phyloP scores from a whole-genome alignment of 2,329 filamentous ascomycete species.

The Aspergillus sp. region DNA sequence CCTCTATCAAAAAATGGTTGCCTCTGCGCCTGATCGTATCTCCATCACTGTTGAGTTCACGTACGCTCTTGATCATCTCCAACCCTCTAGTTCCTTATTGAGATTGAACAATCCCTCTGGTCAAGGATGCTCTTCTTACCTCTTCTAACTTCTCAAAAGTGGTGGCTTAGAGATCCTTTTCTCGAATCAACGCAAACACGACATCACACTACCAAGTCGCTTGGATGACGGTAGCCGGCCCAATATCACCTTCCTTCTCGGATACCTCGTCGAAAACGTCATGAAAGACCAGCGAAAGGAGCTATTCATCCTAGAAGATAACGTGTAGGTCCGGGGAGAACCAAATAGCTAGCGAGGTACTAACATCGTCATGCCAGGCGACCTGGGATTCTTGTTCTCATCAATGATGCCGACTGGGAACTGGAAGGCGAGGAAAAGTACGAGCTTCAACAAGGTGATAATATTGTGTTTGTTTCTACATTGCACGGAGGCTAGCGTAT shows the following conservation, averaged over 20 bases:
- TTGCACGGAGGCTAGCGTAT: constrained; percentile 76
- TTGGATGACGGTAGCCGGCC: constrained; percentile 60
- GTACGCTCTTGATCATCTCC: constrained; percentile 43
- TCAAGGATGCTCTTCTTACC: constrained; percentile 3
- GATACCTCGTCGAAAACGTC: constrained; percentile 73
- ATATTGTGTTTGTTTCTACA: constrained; percentile 93
- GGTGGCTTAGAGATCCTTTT: constrained; percentile 96
- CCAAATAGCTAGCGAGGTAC: neutral
- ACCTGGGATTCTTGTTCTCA: constrained; percentile 90
- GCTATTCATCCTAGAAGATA: constrained; percentile 81
- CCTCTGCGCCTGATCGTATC: constrained; percentile 36
- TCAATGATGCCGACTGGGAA: constrained; percentile 99
- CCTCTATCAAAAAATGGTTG: constrained; percentile 7
- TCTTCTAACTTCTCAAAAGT: constrained; percentile 45
- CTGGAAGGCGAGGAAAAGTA: constrained; percentile 93
- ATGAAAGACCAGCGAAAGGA: constrained; percentile 87
- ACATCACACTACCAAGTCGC: constrained; percentile 64
- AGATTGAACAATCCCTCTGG: neutral
- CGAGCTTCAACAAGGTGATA: constrained; percentile 76
- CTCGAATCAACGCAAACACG: constrained; percentile 73
- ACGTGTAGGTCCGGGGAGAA: constrained; percentile 66
- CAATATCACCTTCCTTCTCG: constrained; percentile 74
- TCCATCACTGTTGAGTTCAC: constrained; percentile 72
- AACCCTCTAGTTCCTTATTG: neutral
- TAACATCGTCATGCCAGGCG: constrained; percentile 56